Evolutionary conservation across 2,329 filamentous ascomycete genomes (phyloP).

Genomic region (Fusarium sacchari): DNA sequence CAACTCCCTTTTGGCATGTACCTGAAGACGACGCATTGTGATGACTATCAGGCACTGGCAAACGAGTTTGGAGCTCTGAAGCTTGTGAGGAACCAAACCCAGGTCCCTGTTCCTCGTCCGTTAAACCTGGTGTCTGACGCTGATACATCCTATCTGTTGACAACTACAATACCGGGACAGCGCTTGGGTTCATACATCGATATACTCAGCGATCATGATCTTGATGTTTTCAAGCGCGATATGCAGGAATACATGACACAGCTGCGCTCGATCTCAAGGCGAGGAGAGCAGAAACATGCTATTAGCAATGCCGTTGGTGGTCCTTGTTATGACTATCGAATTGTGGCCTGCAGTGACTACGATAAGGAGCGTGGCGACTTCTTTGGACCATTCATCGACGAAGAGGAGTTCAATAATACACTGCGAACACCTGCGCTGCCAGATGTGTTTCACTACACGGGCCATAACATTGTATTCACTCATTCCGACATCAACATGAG

Average conservation of each 20-base stretch:
- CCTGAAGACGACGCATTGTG: not conserved
- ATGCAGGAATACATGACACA: not conserved
- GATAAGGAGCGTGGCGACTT: not conserved
- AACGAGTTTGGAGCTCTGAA: not conserved
- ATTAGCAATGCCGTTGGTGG: not conserved
- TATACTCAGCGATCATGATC: not conserved
- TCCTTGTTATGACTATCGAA: not conserved
- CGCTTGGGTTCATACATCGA: not conserved
- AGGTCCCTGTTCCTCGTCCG: not conserved
- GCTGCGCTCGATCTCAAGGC: not conserved
- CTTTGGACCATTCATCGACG: slow-evolving; percentile 11
- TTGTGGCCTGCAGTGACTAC: not conserved
- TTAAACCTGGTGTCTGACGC: not conserved
- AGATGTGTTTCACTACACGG: not conserved
- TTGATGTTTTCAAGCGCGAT: not conserved
- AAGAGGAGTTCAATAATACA: slow-evolving; percentile 23
- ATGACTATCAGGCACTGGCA: not conserved
- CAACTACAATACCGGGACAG: not conserved
- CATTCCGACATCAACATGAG: slow-evolving; percentile 50
- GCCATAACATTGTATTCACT: slow-evolving; percentile 52
- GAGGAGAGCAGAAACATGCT: not conserved
- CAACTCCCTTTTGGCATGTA: slow-evolving; percentile 11
- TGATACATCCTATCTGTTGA: not conserved
- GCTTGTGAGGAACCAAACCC: not conserved
- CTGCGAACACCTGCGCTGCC: not conserved